Percentiles rank a stretch among this genome's conserved stretches.
phyloP scores from a whole-genome alignment of 2,329 filamentous ascomycete genomes.

The Claviceps arundinis region DNA sequence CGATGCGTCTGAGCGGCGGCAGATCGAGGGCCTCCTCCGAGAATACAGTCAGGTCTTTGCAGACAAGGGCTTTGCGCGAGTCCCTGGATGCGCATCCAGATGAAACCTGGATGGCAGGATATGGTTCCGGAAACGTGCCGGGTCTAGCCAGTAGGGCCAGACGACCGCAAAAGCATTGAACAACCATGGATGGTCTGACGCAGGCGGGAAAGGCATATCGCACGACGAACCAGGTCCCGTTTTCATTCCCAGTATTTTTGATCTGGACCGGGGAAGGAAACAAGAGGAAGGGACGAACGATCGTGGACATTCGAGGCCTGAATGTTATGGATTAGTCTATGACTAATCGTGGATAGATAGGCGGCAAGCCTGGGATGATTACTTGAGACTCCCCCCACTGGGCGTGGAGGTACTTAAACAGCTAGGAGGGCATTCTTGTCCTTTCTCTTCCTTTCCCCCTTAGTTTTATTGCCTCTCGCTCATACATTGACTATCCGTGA shows the following conservation, averaged over 20 bases:
- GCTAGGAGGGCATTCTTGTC: too few relatives aligned
- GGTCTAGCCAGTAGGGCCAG: not conserved
- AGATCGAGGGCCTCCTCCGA: not conserved
- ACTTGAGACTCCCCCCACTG: too few relatives aligned
- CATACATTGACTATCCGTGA: too few relatives aligned
- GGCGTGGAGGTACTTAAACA: too few relatives aligned
- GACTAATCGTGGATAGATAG: too few relatives aligned
- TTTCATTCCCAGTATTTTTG: not conserved
- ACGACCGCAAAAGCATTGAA: not conserved
- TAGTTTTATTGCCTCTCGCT: too few relatives aligned
- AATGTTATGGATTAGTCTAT: not conserved
- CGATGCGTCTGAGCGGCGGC: too few relatives aligned
- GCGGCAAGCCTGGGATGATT: too few relatives aligned
- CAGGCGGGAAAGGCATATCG: not conserved
- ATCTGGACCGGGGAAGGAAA: not conserved
- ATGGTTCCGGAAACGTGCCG: not conserved
- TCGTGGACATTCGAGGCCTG: not conserved
- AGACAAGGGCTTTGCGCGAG: not conserved
- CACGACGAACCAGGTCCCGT: not conserved
- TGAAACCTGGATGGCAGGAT: not conserved
- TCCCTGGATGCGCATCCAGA: not conserved
- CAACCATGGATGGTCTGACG: not conserved
- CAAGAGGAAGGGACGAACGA: not conserved
- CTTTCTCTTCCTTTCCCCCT: too few relatives aligned
- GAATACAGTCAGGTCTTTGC: not conserved